Evolutionary conservation across 2,329 filamentous ascomycete species (phyloP).

Genomic region (Pestalotiopsis sp.): DNA sequence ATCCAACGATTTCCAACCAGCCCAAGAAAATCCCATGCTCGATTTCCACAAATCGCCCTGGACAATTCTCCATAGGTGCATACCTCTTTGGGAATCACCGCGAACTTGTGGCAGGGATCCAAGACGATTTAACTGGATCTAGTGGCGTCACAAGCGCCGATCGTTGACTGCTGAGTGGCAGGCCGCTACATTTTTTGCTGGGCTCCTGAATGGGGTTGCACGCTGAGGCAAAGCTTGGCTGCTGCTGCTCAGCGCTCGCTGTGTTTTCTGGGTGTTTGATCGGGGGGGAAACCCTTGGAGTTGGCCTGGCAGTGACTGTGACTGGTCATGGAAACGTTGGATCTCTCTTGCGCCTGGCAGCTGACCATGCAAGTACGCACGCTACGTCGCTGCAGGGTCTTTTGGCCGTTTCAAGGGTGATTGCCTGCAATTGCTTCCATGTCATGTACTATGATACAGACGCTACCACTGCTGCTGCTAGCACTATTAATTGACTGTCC

Average conservation of each 20-base stretch:
- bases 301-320: not conserved
- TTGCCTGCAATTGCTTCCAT: not conserved
- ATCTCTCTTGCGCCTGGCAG: not conserved
- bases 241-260: not conserved
- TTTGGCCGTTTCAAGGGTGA: not conserved
- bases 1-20: not conserved
- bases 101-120: not conserved
- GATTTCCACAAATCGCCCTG: not conserved
- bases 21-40: not conserved
- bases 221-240: not conserved
- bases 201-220: not conserved
- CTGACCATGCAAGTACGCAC: not conserved
- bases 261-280: not conserved
- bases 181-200: not conserved
- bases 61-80: slow-evolving; percentile 2
- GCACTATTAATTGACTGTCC: not conserved
- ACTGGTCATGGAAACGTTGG: not conserved
- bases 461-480: not conserved
- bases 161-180: not conserved
- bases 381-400: not conserved
- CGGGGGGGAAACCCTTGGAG: not conserved
- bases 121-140: not conserved
- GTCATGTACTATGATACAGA: not conserved
- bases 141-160: slow-evolving; percentile 8
- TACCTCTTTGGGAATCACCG: not conserved